phyloP scores from a whole-genome alignment of 129 eudicot genomes.

The Saposhnikovia divaricata region DNA sequence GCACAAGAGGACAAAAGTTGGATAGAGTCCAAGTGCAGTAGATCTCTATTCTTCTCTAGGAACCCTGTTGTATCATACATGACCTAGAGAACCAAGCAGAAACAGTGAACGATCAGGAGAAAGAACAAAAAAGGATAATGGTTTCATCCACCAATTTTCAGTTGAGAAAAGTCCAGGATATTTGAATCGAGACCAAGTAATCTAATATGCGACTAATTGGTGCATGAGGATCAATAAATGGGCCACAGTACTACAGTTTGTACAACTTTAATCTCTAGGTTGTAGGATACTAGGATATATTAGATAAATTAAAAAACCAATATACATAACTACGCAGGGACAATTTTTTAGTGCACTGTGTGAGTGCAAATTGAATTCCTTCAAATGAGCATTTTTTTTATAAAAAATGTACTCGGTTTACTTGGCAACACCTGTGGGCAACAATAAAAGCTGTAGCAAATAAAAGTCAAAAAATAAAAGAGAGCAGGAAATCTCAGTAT shows the following conservation, averaged over 20 bases:
- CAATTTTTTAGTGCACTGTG: background rate
- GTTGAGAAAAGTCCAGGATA: background rate
- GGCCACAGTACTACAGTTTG: background rate
- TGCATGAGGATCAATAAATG: background rate
- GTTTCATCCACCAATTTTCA: background rate
- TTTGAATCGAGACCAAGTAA: background rate
- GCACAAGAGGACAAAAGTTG: constrained; percentile 65
- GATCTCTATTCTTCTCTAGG: constrained; percentile 70
- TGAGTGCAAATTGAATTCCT: background rate
- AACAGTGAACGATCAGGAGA: constrained; percentile 1
- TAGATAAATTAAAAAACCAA: background rate
- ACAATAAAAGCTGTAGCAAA: background rate
- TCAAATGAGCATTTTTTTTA: background rate
- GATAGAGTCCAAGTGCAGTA: constrained; percentile 53
- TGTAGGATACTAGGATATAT: background rate
- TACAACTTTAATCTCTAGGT: background rate
- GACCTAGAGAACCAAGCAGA: constrained; percentile 38
- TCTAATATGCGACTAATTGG: background rate
- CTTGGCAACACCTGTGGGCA: background rate
- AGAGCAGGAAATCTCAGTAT: background rate
- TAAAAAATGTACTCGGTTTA: background rate
- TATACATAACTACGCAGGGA: background rate
- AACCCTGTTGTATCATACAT: constrained; percentile 68
- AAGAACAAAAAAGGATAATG: background rate
- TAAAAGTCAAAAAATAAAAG: background rate